Conservation (phyloP, 306 rosid species). For the Spatholobus suberectus region DNA sequence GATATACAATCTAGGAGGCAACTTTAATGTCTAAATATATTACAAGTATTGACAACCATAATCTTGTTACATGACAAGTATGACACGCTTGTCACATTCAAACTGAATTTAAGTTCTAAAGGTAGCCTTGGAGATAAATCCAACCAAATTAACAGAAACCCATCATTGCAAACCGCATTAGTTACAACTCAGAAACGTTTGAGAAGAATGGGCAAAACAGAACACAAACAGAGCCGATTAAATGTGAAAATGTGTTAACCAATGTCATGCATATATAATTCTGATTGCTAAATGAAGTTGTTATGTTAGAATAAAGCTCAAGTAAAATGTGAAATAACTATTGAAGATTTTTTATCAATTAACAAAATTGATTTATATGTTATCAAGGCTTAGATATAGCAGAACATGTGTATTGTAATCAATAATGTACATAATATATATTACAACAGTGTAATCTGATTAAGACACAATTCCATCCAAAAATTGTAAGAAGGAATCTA, state of each 20-base stretch:
- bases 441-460: background rate
- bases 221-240: conserved; percentile 33
- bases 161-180: conserved; percentile 55
- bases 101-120: conserved; percentile 41
- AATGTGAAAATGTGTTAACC: conserved; percentile 48
- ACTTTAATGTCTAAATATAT: conserved; percentile 35
- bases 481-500: background rate
- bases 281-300: background rate
- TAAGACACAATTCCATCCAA: background rate
- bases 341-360: background rate
- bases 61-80: background rate
- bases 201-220: conserved; percentile 45
- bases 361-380: background rate
- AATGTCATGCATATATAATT: conserved; percentile 43
- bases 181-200: conserved; percentile 40
- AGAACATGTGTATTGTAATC: background rate
- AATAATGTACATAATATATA: background rate
- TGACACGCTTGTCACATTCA: conserved; percentile 37
- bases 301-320: background rate
- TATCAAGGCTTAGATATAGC: background rate
- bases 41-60: conserved; percentile 45
- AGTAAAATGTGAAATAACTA: background rate
- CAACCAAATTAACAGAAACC: conserved; percentile 59
- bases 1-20: conserved; percentile 26
- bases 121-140: conserved; percentile 31